Base-by-base conservation (phyloP, 352 stramenopile genomes). In the Peronospora tabacina region DNA sequence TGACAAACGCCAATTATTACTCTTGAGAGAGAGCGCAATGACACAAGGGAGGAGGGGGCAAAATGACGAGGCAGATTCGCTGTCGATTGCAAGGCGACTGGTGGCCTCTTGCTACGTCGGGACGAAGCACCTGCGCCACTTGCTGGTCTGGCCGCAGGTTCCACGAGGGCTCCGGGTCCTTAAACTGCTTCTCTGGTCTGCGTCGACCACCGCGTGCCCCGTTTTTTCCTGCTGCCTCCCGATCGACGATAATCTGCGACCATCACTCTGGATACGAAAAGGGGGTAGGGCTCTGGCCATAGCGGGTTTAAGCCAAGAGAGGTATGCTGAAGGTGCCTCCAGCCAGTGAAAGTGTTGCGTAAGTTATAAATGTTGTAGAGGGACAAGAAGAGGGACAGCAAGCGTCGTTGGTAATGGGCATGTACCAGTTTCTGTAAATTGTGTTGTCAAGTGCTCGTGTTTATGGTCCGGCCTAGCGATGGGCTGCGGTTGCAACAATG, bases 191-290 rank as follows among this genome's bases (percentile, higher is more conserved):
- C 61, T 65, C 22, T 56, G 40, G 44, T 61, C 47, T 68, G 55
- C 48, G 44, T 22, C 42, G 55, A 49, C 52, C 54, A 37, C 54
- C 40, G 52, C 48, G 34, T 43, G 58, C 58, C 57, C 49, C 49
- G 60, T 58, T 61, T 69, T 68, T 60, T 56, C 60, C 37, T 53
- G 55, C 53, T 47, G 55, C 53, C 43, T 39, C 40, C 3, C 61
- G 61, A 70, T 70, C 52, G 56, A 70, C 61, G 61, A 66, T 63
- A 41, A 49, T 51, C 49, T 44, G 36, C 16, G 41, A 62, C 46
- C 52, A 66, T 61, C 49, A 64, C 46, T 68, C 50, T 36, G 1
- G 6, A 3, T 36, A 7, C 1, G 30, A 7, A 12, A 36, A 36
- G 30, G 30, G n/a, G 30, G 30, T 36, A 36, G 30, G 30, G 30